These are phyloP conservation scores for Mesembryanthemum crystallinum DNA, from an alignment of 148 eudicot genomes.

Conservation along the genomic window DNA sequence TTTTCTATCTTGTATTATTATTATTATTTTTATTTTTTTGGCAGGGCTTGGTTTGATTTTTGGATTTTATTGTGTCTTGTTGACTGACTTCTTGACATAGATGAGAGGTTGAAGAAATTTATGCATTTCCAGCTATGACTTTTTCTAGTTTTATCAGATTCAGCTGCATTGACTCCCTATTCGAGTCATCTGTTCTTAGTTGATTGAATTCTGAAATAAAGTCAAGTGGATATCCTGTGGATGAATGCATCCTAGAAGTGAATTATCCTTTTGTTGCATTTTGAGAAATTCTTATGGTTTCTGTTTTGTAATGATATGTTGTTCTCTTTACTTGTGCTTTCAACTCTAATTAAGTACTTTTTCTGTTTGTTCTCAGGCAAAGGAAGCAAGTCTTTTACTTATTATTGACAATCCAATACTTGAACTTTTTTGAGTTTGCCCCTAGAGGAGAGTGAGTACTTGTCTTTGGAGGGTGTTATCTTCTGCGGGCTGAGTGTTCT, in stretches of 20 bases:
- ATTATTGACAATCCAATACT: background rate
- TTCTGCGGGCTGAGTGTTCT: slow-evolving; percentile 40
- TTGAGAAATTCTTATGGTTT: background rate
- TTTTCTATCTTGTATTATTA: too few relatives aligned
- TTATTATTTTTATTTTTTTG: background rate
- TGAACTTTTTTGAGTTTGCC: background rate
- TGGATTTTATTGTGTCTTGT: background rate
- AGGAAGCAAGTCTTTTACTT: background rate
- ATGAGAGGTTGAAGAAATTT: background rate
- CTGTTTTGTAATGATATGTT: background rate
- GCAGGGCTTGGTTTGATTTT: background rate
- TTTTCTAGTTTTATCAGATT: slow-evolving; percentile 3
- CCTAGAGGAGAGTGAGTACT: slow-evolving; percentile 41
- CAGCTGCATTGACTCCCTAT: slow-evolving; percentile 17
- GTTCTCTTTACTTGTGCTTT: background rate
- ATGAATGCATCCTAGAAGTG: background rate
- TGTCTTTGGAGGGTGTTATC: slow-evolving; percentile 44
- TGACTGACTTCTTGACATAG: slow-evolving; percentile 5
- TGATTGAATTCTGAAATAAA: background rate
- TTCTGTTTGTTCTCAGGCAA: slow-evolving; percentile 19
- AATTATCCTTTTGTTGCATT: slow-evolving; percentile 4
- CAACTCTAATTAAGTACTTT: background rate
- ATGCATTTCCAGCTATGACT: slow-evolving; percentile 7
- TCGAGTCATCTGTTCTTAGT: background rate
- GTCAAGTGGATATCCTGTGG: background rate